phyloP scores from a whole-genome alignment of 345 rosid species.

The Syzygium aqueum region DNA sequence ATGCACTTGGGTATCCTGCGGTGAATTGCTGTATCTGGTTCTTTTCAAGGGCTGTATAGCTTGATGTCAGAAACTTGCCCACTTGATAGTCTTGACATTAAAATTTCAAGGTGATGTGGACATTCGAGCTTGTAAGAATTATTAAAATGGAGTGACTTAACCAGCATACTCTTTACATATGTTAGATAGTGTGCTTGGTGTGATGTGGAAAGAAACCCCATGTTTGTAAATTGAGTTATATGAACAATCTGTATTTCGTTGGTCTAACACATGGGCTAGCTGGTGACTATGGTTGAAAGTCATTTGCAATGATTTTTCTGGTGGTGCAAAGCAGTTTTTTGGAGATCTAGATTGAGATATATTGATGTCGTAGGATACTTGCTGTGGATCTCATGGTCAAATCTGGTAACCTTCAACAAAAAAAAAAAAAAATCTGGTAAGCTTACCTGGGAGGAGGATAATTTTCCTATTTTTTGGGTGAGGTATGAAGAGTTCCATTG shows the following conservation, averaged over 20 bases:
- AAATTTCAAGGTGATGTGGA: background rate
- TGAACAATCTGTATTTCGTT: background rate
- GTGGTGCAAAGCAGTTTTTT: background rate
- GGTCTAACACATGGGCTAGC: background rate
- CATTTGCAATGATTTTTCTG: background rate
- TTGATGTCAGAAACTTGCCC: background rate
- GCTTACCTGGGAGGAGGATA: background rate
- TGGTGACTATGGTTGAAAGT: background rate
- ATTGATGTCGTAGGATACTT: background rate
- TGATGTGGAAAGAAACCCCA: background rate
- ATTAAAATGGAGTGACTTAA: background rate
- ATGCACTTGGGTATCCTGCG: background rate
- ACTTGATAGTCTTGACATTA: background rate
- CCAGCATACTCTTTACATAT: background rate
- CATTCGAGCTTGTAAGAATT: background rate
- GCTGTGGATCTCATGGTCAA: background rate
- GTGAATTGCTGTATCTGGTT: background rate
- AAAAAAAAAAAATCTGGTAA: background rate
- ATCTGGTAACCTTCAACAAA: background rate
- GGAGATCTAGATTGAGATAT: background rate
- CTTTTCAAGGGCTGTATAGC: background rate
- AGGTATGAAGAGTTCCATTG: background rate
- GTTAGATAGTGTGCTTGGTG: background rate
- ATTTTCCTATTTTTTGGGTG: background rate
- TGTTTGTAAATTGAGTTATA: background rate